Evolutionary conservation across 192 early-diverging fungal species (phyloP), one percentile per base, ranked within the genome.

Genomic region (Gigaspora rosea): DNA sequence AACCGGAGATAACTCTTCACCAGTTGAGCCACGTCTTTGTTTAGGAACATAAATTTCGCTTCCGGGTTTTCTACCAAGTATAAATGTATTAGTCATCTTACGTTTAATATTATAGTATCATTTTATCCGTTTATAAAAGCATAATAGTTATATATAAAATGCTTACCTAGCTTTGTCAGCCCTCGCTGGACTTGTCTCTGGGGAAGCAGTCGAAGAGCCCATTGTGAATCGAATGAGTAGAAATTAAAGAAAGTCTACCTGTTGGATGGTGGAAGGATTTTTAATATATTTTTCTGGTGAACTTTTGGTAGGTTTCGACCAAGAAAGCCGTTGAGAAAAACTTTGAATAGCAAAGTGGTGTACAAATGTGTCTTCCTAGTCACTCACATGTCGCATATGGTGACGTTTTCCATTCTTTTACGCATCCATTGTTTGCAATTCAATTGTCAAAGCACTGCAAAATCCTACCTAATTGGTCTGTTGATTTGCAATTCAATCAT

Each of bases 161-260:
- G 1, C 35, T 54, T 71, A 71, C 69, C 69, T 71, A 20, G 69
- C 6, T 47, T 58, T 22, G 73, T 74, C 73, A 74, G 59, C 33
- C 41, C 73, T 62, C 32, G 73, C 62, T n/a, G 73, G 73, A 74
- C 73, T 74, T 59, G 73, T 48, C n/a, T 74, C 73, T 59, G 73
- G 73, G 62, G 73, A 62, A 74, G 73, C 50, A 50, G 69, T 48
- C 18, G 73, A 35, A 74, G 73, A 74, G 58, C 57, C 73, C 73
- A 74, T 74, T 46, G 35, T 74, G 73, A 74, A 74, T 54, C 73
- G 73, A 74, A 32, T 62, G 58, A 74, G 57, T 74, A 74, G 73
- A 74, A 57, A 49, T 74, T 74, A 74, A 74, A 74, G 73, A 74
- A 74, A 74, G 73, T 74, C 73, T 74, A 74, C 47, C 58, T 74